phyloP scores from a whole-genome alignment of 2,329 filamentous ascomycete genomes.

The Xylogone sp. region DNA sequence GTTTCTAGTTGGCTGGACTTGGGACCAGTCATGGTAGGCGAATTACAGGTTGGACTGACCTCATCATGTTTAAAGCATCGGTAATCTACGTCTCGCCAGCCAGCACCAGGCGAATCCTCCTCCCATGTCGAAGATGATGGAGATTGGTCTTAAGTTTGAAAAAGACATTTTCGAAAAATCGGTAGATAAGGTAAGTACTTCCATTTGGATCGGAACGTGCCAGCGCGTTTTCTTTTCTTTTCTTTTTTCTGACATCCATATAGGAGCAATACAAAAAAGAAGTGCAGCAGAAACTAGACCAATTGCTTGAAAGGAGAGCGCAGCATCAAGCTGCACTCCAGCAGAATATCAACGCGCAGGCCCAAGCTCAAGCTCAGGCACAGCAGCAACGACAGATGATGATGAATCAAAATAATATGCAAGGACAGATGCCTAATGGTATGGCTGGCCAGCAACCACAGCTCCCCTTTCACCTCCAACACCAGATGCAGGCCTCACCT shows the following conservation, averaged over 20 bases:
- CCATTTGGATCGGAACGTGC: background rate
- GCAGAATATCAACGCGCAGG: slow-evolving; percentile 36
- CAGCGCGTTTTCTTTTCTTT: no score
- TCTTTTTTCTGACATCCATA: background rate
- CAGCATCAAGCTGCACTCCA: slow-evolving; percentile 33
- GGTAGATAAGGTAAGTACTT: slow-evolving; percentile 20
- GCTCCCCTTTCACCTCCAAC: slow-evolving; percentile 55
- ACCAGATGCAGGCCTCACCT: slow-evolving; percentile 52
- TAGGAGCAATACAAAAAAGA: slow-evolving; percentile 23
- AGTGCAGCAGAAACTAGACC: slow-evolving; percentile 22
- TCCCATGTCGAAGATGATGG: slow-evolving; percentile 20
- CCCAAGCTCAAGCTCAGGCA: slow-evolving; percentile 33
- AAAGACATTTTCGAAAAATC: slow-evolving; percentile 24
- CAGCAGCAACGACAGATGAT: slow-evolving; percentile 47
- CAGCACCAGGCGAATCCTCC: slow-evolving; percentile 17
- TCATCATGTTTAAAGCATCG: slow-evolving; percentile 17
- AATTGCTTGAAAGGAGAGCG: slow-evolving; percentile 22
- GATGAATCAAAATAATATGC: slow-evolving; percentile 49
- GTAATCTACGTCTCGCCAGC: slow-evolving; percentile 22
- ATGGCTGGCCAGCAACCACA: slow-evolving; percentile 44
- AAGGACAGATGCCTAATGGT: slow-evolving; percentile 47
- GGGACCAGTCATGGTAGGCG: background rate
- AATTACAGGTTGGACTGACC: slow-evolving; percentile 7
- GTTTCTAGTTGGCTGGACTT: no score
- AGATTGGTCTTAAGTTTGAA: slow-evolving; percentile 26